Evolutionary conservation across 164 flowering plant species (phyloP).

Genomic region (Sextonia rubra): DNA sequence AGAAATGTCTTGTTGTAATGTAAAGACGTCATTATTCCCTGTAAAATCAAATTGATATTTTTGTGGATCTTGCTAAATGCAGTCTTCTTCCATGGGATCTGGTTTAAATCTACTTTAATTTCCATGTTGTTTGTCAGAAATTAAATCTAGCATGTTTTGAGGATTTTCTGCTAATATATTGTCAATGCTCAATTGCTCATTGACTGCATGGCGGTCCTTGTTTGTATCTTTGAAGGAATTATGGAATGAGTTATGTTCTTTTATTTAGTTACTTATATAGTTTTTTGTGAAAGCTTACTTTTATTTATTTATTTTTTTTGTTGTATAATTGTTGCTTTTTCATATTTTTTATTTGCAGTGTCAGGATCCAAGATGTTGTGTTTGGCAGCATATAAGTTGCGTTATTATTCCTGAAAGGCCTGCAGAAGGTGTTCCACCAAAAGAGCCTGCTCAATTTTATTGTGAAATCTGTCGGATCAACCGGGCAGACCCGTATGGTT

Average conservation of each 20-base stretch:
- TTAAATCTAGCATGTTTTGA: no score
- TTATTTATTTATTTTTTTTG: neutral
- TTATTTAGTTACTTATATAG: no score
- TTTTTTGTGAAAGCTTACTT: neutral
- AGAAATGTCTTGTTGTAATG: no score
- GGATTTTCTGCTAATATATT: no score
- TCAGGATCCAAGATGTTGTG: slow-evolving; percentile 70
- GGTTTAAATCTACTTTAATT: no score
- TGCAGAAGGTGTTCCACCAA: slow-evolving; percentile 49
- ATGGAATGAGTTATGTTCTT: neutral
- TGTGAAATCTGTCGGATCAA: slow-evolving; percentile 89
- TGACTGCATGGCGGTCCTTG: no score
- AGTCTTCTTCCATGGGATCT: no score
- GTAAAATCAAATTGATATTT: no score
- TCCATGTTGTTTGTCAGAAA: no score
- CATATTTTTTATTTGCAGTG: slow-evolving; percentile 50
- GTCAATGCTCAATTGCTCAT: no score
- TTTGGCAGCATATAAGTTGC: slow-evolving; percentile 86
- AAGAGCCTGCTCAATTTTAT: slow-evolving; percentile 54
- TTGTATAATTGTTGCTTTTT: neutral
- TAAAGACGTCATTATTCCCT: no score
- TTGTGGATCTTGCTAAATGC: no score
- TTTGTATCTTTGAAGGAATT: neutral
- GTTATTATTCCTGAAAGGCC: slow-evolving; percentile 88
- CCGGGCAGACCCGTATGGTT: slow-evolving; percentile 97